Base-by-base conservation (phyloP, 2,329 filamentous ascomycete species). In the Alternaria burnsii region DNA sequence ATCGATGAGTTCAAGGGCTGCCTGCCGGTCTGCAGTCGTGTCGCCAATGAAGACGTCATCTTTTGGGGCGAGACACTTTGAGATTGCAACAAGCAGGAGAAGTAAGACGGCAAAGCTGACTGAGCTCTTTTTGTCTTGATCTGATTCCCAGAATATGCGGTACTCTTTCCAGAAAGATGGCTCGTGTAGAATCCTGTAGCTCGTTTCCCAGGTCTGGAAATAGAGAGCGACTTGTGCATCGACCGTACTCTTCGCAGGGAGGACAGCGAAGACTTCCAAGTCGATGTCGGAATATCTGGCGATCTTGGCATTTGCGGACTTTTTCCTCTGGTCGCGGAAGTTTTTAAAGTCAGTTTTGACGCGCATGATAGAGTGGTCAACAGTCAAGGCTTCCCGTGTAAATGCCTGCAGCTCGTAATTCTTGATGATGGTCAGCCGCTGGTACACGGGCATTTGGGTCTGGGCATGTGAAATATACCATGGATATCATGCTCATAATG, bases 141-240 rank as follows among this genome's bases (percentile, higher is more conserved):
- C 30, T 2, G 63, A 59, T 4, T 77, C 70, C 84, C 84, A 87
- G 61, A 83, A 84, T 0, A 53, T 70, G 4, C 75, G 60, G 63
- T 86, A 88, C 8, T 86, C 82, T 20, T 74, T 64, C 78, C 80
- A 80, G 60, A 88, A 88, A 0, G 79, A 82, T 0, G 85, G 85
- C 5, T 77, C 70, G 55, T 88, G 86, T 0, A 88, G 69, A 44
- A 88, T 82, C 3, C 84, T 81, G 52, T 86, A 82, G 0, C 80
- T 78, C 1, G 79, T 81, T 59, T 86, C 86, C 58, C 84, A 86
- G 0, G 75, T 82, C 3, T 72, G 71, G 43, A 87, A 81, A 70
- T 88, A 88, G 0, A 82, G 63, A 1, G 69, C 58, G 7, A 80
- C 77, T 70, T 83, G 79, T 12, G 66, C 38, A 57, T 87, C 83